A percentile compares a stretch with the other conserved stretches of the same genome.
phyloP scores from a whole-genome alignment of 1,139 yeast species.

The Pichia sp. region DNA sequence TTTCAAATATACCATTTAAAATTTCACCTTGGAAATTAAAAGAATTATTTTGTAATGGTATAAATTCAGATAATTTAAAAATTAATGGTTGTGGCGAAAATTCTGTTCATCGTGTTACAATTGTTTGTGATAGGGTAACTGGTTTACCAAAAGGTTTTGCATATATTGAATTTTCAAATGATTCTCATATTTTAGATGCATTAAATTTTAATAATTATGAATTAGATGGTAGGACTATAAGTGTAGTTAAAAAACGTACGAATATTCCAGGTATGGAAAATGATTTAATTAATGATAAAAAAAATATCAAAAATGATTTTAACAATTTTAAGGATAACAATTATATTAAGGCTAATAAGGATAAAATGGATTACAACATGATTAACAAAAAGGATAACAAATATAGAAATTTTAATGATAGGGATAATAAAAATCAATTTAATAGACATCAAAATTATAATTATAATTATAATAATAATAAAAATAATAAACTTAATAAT shows the following conservation, averaged over 20 bases:
- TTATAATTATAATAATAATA: background rate
- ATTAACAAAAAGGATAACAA: too few relatives aligned
- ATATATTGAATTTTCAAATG: slow-evolving; percentile 70
- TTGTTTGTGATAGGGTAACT: slow-evolving; percentile 61
- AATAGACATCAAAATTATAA: too few relatives aligned
- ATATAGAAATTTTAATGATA: too few relatives aligned
- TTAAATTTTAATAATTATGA: slow-evolving; percentile 58
- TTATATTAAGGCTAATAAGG: too few relatives aligned
- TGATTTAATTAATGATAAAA: background rate
- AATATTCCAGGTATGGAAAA: slow-evolving; percentile 58
- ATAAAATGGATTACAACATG: too few relatives aligned
- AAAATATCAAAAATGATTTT: background rate
- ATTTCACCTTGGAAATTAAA: slow-evolving; percentile 79
- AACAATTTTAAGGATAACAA: background rate
- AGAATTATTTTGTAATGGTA: slow-evolving; percentile 53
- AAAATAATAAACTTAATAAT: background rate
- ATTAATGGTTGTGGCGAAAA: slow-evolving; percentile 46
- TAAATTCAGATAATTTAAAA: too few relatives aligned
- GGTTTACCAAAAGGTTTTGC: slow-evolving; percentile 87
- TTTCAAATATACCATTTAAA: slow-evolving; percentile 81
- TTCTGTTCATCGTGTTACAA: slow-evolving; percentile 72
- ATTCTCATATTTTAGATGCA: slow-evolving; percentile 58
- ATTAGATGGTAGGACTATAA: slow-evolving; percentile 63
- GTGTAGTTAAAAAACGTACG: slow-evolving; percentile 72
- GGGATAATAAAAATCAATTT: too few relatives aligned